phyloP scores from a whole-genome alignment of 2,329 filamentous ascomycete genomes.

The Sclerotinia nivalis region DNA sequence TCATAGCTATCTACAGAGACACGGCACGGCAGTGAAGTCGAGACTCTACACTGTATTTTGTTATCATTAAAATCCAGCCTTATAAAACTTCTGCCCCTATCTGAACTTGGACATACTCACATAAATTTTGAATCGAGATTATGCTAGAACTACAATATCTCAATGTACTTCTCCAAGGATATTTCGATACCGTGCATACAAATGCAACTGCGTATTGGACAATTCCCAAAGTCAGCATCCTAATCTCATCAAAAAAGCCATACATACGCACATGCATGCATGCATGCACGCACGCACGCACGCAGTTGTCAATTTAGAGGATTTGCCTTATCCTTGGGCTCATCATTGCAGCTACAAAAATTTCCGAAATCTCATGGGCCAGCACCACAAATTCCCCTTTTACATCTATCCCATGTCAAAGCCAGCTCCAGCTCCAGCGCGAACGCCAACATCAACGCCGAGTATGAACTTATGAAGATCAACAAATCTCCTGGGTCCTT shows the following conservation, averaged over 20 bases:
- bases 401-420: neutral
- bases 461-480: constrained; percentile 14
- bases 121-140: neutral
- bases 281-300: neutral
- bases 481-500: neutral
- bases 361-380: neutral
- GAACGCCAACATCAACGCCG: constrained; percentile 11
- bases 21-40: constrained; percentile 9
- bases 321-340: constrained; percentile 14
- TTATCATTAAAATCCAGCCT: too few relatives aligned
- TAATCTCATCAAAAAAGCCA: neutral
- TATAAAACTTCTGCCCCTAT: too few relatives aligned
- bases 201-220: neutral
- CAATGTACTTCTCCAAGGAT: neutral
- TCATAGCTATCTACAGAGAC: neutral
- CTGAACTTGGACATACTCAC: too few relatives aligned
- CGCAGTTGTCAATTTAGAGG: constrained; percentile 2
- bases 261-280: neutral
- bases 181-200: neutral
- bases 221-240: neutral
- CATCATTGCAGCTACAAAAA: constrained; percentile 1
- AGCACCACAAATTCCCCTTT: constrained; percentile 13
- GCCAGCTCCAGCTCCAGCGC: constrained; percentile 5
- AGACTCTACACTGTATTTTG: neutral
- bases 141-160: neutral